phyloP scores from a whole-genome alignment of 371 early-diverging fungal genomes.

The Encephalitozoon intestinalis region DNA sequence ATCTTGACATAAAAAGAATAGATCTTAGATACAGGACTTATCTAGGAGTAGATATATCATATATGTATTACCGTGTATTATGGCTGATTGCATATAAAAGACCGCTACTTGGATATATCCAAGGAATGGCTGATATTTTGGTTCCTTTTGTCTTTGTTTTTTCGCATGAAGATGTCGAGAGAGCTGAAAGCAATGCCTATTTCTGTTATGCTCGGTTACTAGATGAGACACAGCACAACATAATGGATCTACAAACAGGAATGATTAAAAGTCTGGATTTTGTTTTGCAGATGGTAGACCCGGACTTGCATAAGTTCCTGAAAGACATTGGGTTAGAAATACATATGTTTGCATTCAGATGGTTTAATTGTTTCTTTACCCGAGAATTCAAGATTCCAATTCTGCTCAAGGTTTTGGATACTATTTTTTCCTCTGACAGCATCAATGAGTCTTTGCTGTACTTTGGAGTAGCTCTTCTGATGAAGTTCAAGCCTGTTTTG shows the following conservation, averaged over 20 bases:
- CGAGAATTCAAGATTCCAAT: slow-evolving; percentile 74
- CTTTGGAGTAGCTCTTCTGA: slow-evolving; percentile 86
- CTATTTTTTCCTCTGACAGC: slow-evolving; percentile 69
- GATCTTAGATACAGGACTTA: neutral
- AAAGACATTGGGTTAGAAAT: slow-evolving; percentile 77
- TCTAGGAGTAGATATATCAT: slow-evolving; percentile 19
- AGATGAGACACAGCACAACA: slow-evolving; percentile 75
- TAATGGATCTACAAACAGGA: slow-evolving; percentile 28
- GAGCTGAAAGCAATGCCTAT: slow-evolving; percentile 80
- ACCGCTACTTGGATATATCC: slow-evolving; percentile 93
- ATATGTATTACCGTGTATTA: slow-evolving; percentile 47
- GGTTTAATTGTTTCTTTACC: slow-evolving; percentile 96
- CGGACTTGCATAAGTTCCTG: slow-evolving; percentile 62
- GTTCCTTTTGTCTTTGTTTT: slow-evolving; percentile 71
- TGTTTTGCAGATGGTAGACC: slow-evolving; percentile 37
- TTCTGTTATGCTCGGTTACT: slow-evolving; percentile 84
- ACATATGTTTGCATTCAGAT: slow-evolving; percentile 91
- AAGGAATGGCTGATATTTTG: slow-evolving; percentile 92
- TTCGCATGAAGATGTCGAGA: slow-evolving; percentile 61
- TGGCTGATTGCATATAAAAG: slow-evolving; percentile 37
- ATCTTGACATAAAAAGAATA: slow-evolving; percentile 50
- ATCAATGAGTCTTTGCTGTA: slow-evolving; percentile 87
- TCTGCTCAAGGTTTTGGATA: slow-evolving; percentile 91
- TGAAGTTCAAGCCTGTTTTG: slow-evolving; percentile 76
- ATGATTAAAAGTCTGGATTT: slow-evolving; percentile 27